A percentile compares a stretch with the other conserved stretches of the same genome.
Evolutionary conservation across 257 asterid genomes (phyloP).

Genomic region (Leonotis leonurus): DNA sequence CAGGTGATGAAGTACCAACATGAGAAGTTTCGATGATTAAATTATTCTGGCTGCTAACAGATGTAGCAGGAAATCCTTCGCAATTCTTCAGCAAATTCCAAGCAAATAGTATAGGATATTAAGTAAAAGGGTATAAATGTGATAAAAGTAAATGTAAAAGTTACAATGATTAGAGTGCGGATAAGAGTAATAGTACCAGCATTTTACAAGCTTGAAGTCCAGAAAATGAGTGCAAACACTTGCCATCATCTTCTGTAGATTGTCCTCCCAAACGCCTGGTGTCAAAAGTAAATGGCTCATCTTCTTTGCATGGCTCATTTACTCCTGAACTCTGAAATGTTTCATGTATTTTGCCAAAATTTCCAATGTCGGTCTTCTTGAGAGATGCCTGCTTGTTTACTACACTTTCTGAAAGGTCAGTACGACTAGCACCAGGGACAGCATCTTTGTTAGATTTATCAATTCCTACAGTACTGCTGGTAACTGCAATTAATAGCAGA

Average conservation of each 20-base stretch:
- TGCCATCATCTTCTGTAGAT: constrained; percentile 36
- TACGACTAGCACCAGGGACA: constrained; percentile 16
- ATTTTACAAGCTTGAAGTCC: constrained; percentile 39
- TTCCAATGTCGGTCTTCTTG: constrained; percentile 19
- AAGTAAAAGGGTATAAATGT: not conserved
- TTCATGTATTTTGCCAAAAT: constrained; percentile 18
- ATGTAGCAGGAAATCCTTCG: constrained; percentile 40
- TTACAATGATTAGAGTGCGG: not conserved
- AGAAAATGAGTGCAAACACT: constrained; percentile 33
- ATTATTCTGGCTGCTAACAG: constrained; percentile 39
- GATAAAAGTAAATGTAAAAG: not conserved
- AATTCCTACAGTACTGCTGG: constrained; percentile 26
- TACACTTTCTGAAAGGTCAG: constrained; percentile 32
- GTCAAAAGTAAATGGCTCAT: constrained; percentile 53
- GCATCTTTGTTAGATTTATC: constrained; percentile 30
- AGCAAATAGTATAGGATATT: not conserved
- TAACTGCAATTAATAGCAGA: constrained; percentile 38
- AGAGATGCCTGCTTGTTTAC: constrained; percentile 19
- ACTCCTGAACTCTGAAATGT: constrained; percentile 25
- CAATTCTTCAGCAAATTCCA: constrained; percentile 39
- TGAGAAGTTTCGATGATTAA: constrained; percentile 35
- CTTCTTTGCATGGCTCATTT: constrained; percentile 37
- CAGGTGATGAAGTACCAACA: constrained; percentile 35
- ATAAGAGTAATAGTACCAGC: constrained; percentile 34
- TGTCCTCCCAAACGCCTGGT: constrained; percentile 41